Evolutionary conservation across 2,329 filamentous ascomycete genomes (phyloP).

Genomic region (Passalora sequoiae): DNA sequence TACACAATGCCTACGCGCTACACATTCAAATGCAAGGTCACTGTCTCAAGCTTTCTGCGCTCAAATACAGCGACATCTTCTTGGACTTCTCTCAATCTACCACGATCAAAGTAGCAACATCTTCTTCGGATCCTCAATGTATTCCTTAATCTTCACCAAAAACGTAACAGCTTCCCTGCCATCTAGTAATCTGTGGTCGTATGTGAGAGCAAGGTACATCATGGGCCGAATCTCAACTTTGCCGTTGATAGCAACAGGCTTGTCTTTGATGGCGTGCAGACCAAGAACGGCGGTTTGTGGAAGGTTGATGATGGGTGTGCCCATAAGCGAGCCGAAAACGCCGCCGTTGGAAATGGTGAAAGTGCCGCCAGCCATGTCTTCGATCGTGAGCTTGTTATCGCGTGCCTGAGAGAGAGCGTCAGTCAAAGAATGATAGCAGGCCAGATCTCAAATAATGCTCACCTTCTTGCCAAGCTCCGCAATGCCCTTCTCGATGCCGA

Average conservation of each 20-base stretch:
- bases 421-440: no score
- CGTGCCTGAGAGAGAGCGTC: conserved; percentile 65
- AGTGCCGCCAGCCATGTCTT: conserved; percentile 97
- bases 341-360: conserved; percentile 98
- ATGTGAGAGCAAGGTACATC: conserved; percentile 98
- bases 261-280: conserved; percentile 93
- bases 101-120: conserved; percentile 74
- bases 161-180: conserved; percentile 94
- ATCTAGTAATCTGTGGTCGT: conserved; percentile 93
- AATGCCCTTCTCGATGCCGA: conserved; percentile 85
- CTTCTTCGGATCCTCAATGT: conserved; percentile 64
- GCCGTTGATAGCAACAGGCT: conserved; percentile 81
- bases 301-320: conserved; percentile 96
- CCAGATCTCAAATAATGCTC: no score
- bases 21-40: no score
- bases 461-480: conserved; percentile 95
- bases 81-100: no score
- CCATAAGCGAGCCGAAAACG: conserved; percentile 95
- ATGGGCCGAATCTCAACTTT: conserved; percentile 95
- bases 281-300: conserved; percentile 88
- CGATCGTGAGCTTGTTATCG: conserved; percentile 93
- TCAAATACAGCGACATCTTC: no score
- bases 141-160: conserved; percentile 84
- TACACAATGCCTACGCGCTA: no score
- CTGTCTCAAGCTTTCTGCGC: no score